Base-by-base conservation (phyloP, 345 rosid species). In the Eucalyptus erythrocorys region DNA sequence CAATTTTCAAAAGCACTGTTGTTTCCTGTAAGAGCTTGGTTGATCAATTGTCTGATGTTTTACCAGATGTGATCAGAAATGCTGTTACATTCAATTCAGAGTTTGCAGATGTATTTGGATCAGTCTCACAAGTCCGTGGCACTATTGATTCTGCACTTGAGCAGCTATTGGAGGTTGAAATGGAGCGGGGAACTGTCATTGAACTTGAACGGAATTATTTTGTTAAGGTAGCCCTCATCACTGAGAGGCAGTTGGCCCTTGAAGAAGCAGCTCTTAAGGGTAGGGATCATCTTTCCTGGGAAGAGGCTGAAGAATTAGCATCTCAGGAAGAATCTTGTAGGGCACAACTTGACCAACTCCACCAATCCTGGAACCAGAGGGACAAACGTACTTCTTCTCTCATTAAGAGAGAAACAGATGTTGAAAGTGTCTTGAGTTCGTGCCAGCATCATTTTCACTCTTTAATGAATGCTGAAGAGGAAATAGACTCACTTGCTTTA, bases 311-410 rank as follows among this genome's bases (percentile, higher is more conserved):
- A 93, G 98, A 97, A 92, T 95, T 97, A 86, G 96, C 96, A 87
- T 95, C 99, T 86, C 99, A 97, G 91, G 99, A 96, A 94, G 99
- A 97, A 94, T 95, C 98, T 92, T 97, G 96, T 91, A 93, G 96
- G 93, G 95, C 93, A 86, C 97, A 95, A 93, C 94, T 97, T 90
- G 97, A 95, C 89, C 94, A 94, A 87, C 98, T 97, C 88, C 97
- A 96, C 90, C 96, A 93, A 90, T 90, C 96, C 85, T 97, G 99
- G 99, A 95, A 94, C 91, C 91, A 91, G 93, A 81, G 94, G 93
- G 86, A 94, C 45, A 76, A 40, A 37, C 47, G 15, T 76, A 76
- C 45, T 76, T 76, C 27, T 76, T 76, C 82, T 76, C 82, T 76
- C 82, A 76, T 76, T 76, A 76, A 76, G 47, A 76, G 13, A 76